Evolutionary conservation across 1,284 basidiomycete genomes (phyloP).

Genomic region (Trichosporon faecale): DNA sequence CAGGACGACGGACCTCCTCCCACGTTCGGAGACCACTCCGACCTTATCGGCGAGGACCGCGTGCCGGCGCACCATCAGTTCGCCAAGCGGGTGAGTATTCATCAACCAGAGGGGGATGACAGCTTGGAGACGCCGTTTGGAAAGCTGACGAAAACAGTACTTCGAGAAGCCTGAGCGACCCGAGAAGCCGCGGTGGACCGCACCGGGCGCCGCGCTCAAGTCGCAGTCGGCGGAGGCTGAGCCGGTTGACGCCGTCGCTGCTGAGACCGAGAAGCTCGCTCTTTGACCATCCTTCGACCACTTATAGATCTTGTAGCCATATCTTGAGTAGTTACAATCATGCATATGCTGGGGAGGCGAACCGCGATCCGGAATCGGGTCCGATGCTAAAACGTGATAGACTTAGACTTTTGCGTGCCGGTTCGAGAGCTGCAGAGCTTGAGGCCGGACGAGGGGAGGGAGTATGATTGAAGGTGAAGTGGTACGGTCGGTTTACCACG

Average conservation of each 20-base stretch:
- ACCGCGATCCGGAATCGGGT: neutral
- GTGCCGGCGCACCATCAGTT: slow-evolving; percentile 48
- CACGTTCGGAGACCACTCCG: slow-evolving; percentile 41
- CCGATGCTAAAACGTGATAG: slow-evolving; percentile 8
- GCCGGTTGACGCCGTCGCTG: neutral
- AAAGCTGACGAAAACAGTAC: neutral
- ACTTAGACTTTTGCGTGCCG: neutral
- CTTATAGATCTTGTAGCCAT: neutral
- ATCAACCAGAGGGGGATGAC: no score
- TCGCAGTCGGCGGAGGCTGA: neutral
- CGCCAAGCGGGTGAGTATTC: slow-evolving; percentile 29
- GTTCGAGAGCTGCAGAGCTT: no score
- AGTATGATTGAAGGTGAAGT: neutral
- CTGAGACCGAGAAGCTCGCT: neutral
- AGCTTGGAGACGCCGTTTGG: no score
- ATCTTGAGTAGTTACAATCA: slow-evolving; percentile 8
- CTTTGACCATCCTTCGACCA: neutral
- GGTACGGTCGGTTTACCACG: slow-evolving; percentile 61
- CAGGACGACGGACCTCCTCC: slow-evolving; percentile 46
- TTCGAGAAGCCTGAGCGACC: slow-evolving; percentile 6
- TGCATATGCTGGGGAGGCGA: slow-evolving; percentile 4
- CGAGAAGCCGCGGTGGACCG: neutral
- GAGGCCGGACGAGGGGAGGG: neutral
- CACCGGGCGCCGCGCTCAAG: neutral
- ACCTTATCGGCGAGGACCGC: slow-evolving; percentile 27